Evolutionary conservation across 805 yeast genomes (phyloP), one percentile per base, ranked within the genome.

Genomic region (Nakazawaea laoshanensis): DNA sequence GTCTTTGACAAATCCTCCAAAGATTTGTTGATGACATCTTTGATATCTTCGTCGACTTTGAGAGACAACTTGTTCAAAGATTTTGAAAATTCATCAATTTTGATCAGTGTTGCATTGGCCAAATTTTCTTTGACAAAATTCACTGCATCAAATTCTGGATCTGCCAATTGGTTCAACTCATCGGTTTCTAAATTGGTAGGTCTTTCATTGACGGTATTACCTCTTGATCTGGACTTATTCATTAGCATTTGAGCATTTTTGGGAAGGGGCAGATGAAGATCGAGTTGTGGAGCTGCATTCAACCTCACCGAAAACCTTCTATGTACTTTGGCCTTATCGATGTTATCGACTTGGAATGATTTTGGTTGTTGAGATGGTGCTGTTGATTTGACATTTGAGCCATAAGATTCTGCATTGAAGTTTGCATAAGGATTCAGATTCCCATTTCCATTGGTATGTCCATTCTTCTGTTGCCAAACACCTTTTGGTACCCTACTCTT

Each of bases 51-150:
- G 13, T 69, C 69, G 24, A 81, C 69, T 27, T 65, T 50, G 3
- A 57, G 49, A 24, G 72, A 67, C 42, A 79, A 63, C 25, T 62
- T 57, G 2, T 54, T 46, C 41, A 83, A 57, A 33, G 65, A 67
- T 13, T 71, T 65, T 38, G 77, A 74, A 52, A 80, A 81, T 35
- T 70, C 74, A 44, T 82, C 87, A 21, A 84, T 79, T 39, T 77
- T 82, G 1, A 72, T 54, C 2, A 88, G 89, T 5, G 80, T 70
- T 1, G 86, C 84, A 40, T 74, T 70, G 8, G 74, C 59, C 39
- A 84, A 50, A 35, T 73, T 70, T 10, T 58, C 48, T 9, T 63
- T 61, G 3, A 75, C 67, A 45, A 64, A 75, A 2, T 44, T 36
- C 16, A 61, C 61, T 1, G 80, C 74, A 41, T 71, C 62, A 41